Evolutionary conservation across 768 basidiomycete species (phyloP), one percentile per base, ranked within the genome.

Genomic region (Exsudoporus frostii): DNA sequence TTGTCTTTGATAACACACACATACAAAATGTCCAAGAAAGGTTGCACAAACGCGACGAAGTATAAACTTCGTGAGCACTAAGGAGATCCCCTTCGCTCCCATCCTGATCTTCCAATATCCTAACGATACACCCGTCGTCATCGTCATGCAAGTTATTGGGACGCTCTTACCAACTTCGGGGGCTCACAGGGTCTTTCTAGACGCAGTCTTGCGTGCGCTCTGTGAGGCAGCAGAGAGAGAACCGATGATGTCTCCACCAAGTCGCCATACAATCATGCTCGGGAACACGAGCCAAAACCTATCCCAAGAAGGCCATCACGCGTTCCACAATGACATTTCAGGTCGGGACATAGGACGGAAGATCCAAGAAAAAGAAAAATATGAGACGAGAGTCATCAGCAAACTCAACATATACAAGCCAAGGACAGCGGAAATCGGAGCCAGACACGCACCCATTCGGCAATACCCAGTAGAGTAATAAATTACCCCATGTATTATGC

Each of bases 251-350:
- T 90, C 88, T 59, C 76, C 77, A 9, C 87, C 84, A 5, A 94
- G 76, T 33, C 70, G 76, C 53, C 70, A 68, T 30, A 84, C 64
- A 45, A 92, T 83, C 59, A 87, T 65, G 27, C 73, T 62, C 3
- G 92, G 92, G 22, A 92, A 61, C 39, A 92, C 64, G 50, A 94
- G 70, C 92, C 92, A 93, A n/a, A 88, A 57, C 2, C 90, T 92
- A 46, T 36, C 7, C 20, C n/a, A 34, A 40, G 20, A 45, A 17
- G 39, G 15, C 30, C 49, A 15, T 19, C 7, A 0, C 9, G 1
- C n/a, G 43, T 19, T 13, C 25, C 22, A 45, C 27, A 3, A 17
- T 24, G 11, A 22, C 15, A 22, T 7, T 7, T 15, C 3, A n/a
- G 24, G 24, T 25, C 17, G 27, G 11, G 15, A 33, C n/a, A 30